Evolutionary conservation across 441 rosid genomes (phyloP).

Genomic region (Arabidopsis hybrid): DNA sequence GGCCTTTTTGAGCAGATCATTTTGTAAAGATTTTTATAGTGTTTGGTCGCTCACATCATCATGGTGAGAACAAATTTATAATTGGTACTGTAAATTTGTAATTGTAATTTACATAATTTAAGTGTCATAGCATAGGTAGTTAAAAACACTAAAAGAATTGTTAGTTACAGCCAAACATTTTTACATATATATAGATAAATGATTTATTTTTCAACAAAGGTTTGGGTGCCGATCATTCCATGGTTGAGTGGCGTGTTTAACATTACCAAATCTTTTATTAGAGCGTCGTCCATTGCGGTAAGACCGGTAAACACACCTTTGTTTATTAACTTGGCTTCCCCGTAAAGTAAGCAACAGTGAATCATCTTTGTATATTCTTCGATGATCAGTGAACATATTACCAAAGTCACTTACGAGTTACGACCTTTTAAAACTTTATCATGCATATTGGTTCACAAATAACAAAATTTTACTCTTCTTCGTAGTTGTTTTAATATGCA

Average conservation of each 20-base stretch:
- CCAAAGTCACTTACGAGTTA: too few species aligned
- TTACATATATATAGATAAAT: background rate
- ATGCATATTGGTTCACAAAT: background rate
- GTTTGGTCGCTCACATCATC: background rate
- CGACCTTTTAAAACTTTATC: background rate
- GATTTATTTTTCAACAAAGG: background rate
- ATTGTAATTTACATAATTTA: background rate
- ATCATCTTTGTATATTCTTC: background rate
- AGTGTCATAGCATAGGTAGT: background rate
- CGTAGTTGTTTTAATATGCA: background rate
- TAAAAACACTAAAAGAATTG: background rate
- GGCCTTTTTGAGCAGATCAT: background rate
- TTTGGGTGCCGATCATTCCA: background rate
- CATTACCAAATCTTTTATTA: background rate
- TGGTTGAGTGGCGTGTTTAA: slow-evolving; percentile 16
- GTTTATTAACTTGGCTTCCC: background rate
- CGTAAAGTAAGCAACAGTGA: background rate
- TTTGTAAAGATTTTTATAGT: too few species aligned
- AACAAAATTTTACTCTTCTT: background rate
- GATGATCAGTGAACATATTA: background rate
- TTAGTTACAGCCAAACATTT: background rate
- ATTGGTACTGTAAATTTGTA: background rate
- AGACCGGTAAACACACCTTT: slow-evolving; percentile 1
- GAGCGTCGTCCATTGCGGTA: background rate
- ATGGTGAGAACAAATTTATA: background rate